phyloP scores from a whole-genome alignment of 2,329 filamentous ascomycete species.

The Penicillium hordei region DNA sequence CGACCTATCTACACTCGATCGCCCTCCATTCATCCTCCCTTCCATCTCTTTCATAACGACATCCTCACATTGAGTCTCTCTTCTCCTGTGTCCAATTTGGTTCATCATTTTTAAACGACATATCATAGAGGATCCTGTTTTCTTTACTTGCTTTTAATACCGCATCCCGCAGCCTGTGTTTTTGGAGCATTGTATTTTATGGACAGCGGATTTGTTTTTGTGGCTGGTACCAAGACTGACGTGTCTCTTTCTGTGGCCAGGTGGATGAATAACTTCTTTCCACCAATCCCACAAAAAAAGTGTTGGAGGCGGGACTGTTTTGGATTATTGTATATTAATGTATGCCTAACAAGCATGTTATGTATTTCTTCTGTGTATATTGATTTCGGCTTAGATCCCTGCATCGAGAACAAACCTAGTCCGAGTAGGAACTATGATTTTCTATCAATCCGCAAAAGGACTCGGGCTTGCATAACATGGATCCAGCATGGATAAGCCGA shows the following conservation, averaged over 20 bases:
- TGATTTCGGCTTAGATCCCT: not conserved
- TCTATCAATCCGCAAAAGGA: not conserved
- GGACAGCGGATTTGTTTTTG: conserved; percentile 26
- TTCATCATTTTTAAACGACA: conserved; percentile 36
- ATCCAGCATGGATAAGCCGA: not conserved
- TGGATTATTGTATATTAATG: conserved; percentile 38
- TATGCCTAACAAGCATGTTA: conserved; percentile 35
- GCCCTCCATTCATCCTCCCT: conserved; percentile 14
- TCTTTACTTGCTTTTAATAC: conserved; percentile 26
- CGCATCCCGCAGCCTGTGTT: conserved; percentile 24
- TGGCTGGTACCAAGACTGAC: conserved; percentile 16
- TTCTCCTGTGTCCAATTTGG: conserved; percentile 42
- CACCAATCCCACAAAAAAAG: conserved; percentile 21
- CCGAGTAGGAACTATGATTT: not conserved
- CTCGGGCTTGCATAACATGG: not conserved
- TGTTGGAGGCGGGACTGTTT: conserved; percentile 8
- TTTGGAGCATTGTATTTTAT: conserved; percentile 30
- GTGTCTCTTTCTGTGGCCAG: not conserved
- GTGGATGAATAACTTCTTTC: conserved; percentile 14
- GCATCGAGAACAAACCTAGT: not conserved
- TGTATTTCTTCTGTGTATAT: conserved; percentile 10
- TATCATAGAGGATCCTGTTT: conserved; percentile 36
- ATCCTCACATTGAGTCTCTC: conserved; percentile 34
- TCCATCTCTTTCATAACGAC: conserved; percentile 22
- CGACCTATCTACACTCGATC: conserved; percentile 11